A percentile compares a stretch with the other conserved stretches of the same genome.
phyloP scores from a whole-genome alignment of 768 basidiomycete species.

The Leccinum obscurum region DNA sequence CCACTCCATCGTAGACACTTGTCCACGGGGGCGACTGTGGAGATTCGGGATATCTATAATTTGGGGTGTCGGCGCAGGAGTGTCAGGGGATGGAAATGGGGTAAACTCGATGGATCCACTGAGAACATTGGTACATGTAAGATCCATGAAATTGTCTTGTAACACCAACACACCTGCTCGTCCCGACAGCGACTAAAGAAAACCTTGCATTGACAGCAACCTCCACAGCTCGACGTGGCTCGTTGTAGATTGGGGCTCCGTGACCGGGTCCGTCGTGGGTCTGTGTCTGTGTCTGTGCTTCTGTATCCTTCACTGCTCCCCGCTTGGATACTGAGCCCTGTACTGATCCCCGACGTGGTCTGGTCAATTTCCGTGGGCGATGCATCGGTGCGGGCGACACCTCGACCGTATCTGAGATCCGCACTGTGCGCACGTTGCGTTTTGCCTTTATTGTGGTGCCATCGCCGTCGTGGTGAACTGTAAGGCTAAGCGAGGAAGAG shows the following conservation, averaged over 20 bases:
- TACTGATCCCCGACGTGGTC: conserved; percentile 10
- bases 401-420: conserved; percentile 27
- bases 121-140: background rate
- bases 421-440: conserved; percentile 26
- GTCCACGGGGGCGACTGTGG: conserved; percentile 57
- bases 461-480: background rate
- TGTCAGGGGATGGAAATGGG: conserved; percentile 65
- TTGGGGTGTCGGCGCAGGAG: conserved; percentile 59
- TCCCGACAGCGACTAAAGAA: conserved; percentile 81
- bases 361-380: conserved; percentile 26
- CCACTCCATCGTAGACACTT: conserved; percentile 78
- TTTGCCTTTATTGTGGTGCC: background rate
- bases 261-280: conserved; percentile 37
- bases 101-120: conserved; percentile 71
- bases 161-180: conserved; percentile 48
- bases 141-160: background rate
- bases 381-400: conserved; percentile 18
- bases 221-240: conserved; percentile 63
- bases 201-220: conserved; percentile 78
- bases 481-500: conserved; percentile 21
- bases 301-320: background rate
- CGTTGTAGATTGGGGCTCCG: conserved; percentile 47
- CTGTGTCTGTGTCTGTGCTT: background rate
- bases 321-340: background rate
- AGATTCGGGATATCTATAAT: conserved; percentile 61